Evolutionary conservation across 345 rosid genomes (phyloP), one percentile per base, ranked within the genome.

Genomic region (Limnanthes douglasii): DNA sequence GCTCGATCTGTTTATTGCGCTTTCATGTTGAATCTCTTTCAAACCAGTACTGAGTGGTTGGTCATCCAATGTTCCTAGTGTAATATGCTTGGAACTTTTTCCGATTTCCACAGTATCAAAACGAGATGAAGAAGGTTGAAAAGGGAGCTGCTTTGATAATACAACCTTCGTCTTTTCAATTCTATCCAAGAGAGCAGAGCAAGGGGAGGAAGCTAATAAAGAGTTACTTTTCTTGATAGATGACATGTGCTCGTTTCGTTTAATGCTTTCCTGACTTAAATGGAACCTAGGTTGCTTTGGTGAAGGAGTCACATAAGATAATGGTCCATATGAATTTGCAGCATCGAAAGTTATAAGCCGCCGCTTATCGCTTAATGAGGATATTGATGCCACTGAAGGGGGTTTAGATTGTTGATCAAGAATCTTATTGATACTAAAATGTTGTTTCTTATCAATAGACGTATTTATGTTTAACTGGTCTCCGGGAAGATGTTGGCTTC

Each of bases 271-370:
- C 55, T 45, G 59, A 36, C 69, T 56, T 46, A 68, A 45, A 46
- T 62, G 44, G 44, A 61, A 48, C 48, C 48, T 54, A 25, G 60
- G 34, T 18, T 39, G 63, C 50, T 50, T 65, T 10, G 78, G 75
- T 21, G 81, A 74, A 72, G 86, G 79, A 47, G 92, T 78, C 20
- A 43, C 57, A 45, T 47, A 43, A 35, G 64, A 37, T 31, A 39
- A 34, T 8, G 43, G 51, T 15, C 52, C 51, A 5, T 56, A 45
- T 37, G 66, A 45, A 22, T 46, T 44, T 29, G 53, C 57, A 52
- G 62, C 18, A 29, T 41, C 53, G 36, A 43, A 15, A 54, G 30
- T 54, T 38, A 39, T 48, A 25, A 61, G 40, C 33, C 39, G 45
- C 34, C 33, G 54, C 46, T 53, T 54, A 29, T 44, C 37, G 48